These are phyloP conservation scores for Artemisia argyi DNA, from an alignment of 129 eudicot species.

Conservation along the genomic window DNA sequence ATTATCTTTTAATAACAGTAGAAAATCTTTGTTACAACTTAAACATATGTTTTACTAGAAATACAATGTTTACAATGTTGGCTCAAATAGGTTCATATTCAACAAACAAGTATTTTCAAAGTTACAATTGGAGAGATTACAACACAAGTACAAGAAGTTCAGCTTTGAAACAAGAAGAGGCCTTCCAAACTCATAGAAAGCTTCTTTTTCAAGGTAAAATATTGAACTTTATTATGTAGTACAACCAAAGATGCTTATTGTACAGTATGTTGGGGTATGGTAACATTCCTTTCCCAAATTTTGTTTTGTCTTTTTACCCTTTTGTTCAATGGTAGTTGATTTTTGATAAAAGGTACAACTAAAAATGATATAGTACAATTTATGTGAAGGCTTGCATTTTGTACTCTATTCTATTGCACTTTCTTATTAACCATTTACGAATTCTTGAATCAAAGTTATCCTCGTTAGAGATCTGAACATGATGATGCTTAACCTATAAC, in stretches of 20 bases:
- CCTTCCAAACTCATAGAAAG: constrained; percentile 41
- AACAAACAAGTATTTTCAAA: constrained; percentile 22
- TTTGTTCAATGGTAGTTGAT: constrained; percentile 17
- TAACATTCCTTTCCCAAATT: constrained; percentile 27
- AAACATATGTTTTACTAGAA: neutral
- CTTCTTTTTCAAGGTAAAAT: constrained; percentile 51
- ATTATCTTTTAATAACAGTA: neutral
- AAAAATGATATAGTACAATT: constrained; percentile 13
- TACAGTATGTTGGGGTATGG: constrained; percentile 11
- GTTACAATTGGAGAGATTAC: constrained; percentile 29
- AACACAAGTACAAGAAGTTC: constrained; percentile 24
- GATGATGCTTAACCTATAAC: no score
- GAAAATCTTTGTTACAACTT: neutral
- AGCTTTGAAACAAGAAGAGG: constrained; percentile 20
- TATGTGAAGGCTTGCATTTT: neutral
- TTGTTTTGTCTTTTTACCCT: constrained; percentile 9
- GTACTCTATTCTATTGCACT: neutral
- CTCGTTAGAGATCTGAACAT: neutral
- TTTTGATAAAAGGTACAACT: neutral
- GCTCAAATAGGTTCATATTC: constrained; percentile 37
- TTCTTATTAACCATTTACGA: neutral
- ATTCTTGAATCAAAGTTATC: neutral
- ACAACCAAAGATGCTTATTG: constrained; percentile 15
- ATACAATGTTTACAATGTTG: neutral
- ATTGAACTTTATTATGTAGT: neutral